Conservation (phyloP, 176 grass and related monocot genomes). For the Cenchrus fungigraminus region DNA sequence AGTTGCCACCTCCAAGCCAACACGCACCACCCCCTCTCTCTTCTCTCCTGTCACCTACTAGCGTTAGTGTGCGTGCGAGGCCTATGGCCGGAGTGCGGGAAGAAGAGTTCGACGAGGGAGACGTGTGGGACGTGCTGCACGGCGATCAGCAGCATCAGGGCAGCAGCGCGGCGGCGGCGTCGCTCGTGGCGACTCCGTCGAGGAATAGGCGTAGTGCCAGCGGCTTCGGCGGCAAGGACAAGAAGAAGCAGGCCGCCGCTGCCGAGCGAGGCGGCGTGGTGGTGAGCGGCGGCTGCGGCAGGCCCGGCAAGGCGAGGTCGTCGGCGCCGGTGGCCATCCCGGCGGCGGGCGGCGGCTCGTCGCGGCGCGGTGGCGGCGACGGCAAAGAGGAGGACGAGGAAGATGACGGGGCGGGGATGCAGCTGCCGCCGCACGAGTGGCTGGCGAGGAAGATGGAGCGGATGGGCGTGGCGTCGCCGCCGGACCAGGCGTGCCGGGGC, state of each 20-base stretch:
- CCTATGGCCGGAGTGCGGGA: constrained; percentile 31
- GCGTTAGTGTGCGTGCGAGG: not conserved
- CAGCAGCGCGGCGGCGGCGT: not conserved
- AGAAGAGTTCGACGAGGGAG: constrained; percentile 57
- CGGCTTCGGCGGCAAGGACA: not conserved
- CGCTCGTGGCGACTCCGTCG: constrained; percentile 7
- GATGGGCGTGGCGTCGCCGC: constrained; percentile 37
- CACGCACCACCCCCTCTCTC: not conserved
- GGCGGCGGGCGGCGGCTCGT: not conserved
- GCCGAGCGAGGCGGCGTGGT: not conserved
- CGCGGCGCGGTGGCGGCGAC: not conserved
- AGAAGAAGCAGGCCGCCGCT: constrained; percentile 33
- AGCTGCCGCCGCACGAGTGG: constrained; percentile 60
- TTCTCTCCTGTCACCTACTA: not conserved
- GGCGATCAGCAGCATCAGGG: not conserved
- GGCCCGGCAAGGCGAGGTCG: not conserved
- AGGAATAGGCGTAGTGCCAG: not conserved
- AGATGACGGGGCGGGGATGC: constrained; percentile 6
- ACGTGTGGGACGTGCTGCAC: constrained; percentile 54
- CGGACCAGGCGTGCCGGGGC: constrained; percentile 30
- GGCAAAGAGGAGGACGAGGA: not conserved
- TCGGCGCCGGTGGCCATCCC: constrained; percentile 51
- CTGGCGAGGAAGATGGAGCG: constrained; percentile 55
- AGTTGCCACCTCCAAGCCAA: constrained; percentile 4
- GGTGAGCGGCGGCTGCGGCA: not conserved